Base-by-base conservation (phyloP, 2,329 filamentous ascomycete species). In the Dactylellina cionopaga region DNA sequence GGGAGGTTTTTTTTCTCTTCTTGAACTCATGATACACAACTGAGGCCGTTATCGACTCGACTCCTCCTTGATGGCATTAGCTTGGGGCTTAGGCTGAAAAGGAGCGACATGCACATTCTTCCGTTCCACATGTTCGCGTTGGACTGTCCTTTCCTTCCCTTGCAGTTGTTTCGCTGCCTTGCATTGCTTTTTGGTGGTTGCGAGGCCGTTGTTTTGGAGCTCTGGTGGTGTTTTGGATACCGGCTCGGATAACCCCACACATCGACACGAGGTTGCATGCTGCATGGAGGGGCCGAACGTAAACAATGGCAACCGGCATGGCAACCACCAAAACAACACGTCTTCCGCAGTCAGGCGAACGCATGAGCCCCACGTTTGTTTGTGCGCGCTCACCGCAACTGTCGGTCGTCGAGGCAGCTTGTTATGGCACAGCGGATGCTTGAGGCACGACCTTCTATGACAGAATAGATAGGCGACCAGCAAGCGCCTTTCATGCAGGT, bases 241-340 rank as follows among this genome's bases (percentile, higher is more conserved):
- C 41, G 43, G 43, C 43, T 52, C 62, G 47, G 60, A 54, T 43
- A 58, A 63, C 66, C 66, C 66, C 66, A 63, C 66, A 63, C 54
- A 46, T 29, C 22, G 58, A 41, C 35, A 44, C 27, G 46, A 46
- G 31, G 51, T 43, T 35, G 43, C 37, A 25, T 46, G 17, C 29
- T 62, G 33, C 27, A 52, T 59, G 58, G 58, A 63, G 66, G 66
- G 66, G 66, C 59, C 35, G 58, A 41, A 64, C 29, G 62, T 66
- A 66, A 56, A 66, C 39, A 66, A 66, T 29, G 19, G 46, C 33
- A 37, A 47, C 55, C 27, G 55, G 24, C 39, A 49, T 71, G 58
- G 66, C 59, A 64, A 71, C 66, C 24, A 44, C 35, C 41, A 56
- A 71, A 71, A 71, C 66, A 71, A 71, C 66, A 64, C 66, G 66